Evolutionary conservation across 2,329 filamentous ascomycete genomes (phyloP), one percentile per base, ranked within the genome.

Genomic region (Penicillium crustosum): DNA sequence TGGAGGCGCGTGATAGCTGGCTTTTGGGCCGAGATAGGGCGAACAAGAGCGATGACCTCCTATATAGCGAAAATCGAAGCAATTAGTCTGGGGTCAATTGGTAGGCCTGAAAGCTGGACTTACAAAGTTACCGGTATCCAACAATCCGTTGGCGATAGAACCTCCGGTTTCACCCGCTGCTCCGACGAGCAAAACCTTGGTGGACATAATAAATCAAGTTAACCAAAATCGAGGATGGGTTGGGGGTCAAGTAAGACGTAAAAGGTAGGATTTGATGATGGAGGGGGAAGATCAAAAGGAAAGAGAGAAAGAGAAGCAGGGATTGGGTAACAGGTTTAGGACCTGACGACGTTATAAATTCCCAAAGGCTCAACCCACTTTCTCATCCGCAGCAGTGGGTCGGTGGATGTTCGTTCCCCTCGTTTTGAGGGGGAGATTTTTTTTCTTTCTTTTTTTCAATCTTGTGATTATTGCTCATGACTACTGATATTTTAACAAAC

Each of bases 31-130:
- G 82, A 84, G 4, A 73, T 64, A 9, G 77, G 75, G 19, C 82
- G 78, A 8, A 78, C 72, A 13, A 85, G 71, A 21, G 77, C 77
- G n/a, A 74, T 75, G 6, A 84, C 73, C 15, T 82, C 75, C 82
- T 82, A 49, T 35, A 31, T 31, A 36, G 15, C 23, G 0, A 21
- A 19, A 15, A 19, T 2, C 12, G 1, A 45, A 23, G 6, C 19
- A 38, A 21, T 61, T 39, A 62, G 51, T 42, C 15, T 23, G 17
- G 19, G 36, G 27, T 41, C 36, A 33, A 33, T 43, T 48, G 49
- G n/a, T n/a, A 12, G 8, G 10, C 6, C 3, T 58, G 29, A 21
- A 49, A 52, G 44, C 6, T 48, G 35, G 39, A 35, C 31, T 25
- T 65, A 70, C 63, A 59, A 70, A 68, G 25, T 50, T 43, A 39